These are phyloP conservation scores for Vitis rotundifolia DNA, from an alignment of 164 flowering plant genomes.

Conservation along the genomic window DNA sequence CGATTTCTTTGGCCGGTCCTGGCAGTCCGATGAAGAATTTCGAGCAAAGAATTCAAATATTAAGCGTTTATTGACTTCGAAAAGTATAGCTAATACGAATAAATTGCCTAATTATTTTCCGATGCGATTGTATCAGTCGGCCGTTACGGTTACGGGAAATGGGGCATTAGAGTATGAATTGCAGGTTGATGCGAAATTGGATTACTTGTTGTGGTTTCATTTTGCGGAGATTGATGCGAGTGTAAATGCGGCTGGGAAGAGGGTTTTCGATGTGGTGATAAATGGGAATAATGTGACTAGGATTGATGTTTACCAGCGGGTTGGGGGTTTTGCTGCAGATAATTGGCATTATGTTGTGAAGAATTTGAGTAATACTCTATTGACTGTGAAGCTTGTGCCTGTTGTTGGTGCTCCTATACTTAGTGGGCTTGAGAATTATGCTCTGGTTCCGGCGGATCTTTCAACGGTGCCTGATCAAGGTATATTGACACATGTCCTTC, in stretches of 20 bases:
- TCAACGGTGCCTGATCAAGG: slow-evolving; percentile 83
- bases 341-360: slow-evolving; percentile 62
- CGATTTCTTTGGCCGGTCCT: slow-evolving; percentile 79
- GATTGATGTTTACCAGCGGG: slow-evolving; percentile 70
- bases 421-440: slow-evolving; percentile 91
- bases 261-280: slow-evolving; percentile 83
- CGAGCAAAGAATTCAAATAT: slow-evolving; percentile 18
- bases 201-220: slow-evolving; percentile 91
- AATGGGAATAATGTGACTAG: slow-evolving; percentile 69
- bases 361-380: slow-evolving; percentile 63
- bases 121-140: slow-evolving; percentile 73
- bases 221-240: slow-evolving; percentile 85
- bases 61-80: slow-evolving; percentile 36
- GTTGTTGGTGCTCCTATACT: slow-evolving; percentile 71
- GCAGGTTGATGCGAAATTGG: slow-evolving; percentile 81
- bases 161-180: slow-evolving; percentile 59
- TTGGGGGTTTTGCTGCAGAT: slow-evolving; percentile 74
- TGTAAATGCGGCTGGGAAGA: slow-evolving; percentile 57
- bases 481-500: slow-evolving; percentile 17
- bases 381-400: slow-evolving; percentile 70
- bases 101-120: slow-evolving; percentile 81
- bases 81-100: slow-evolving; percentile 31
- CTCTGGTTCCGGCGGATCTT: slow-evolving; percentile 78
- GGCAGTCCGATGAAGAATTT: slow-evolving; percentile 69
- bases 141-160: slow-evolving; percentile 34